A percentile compares a stretch with the other conserved stretches of the same genome.
Conservation (phyloP, 768 basidiomycete species). For the Mycena capillaripes region DNA sequence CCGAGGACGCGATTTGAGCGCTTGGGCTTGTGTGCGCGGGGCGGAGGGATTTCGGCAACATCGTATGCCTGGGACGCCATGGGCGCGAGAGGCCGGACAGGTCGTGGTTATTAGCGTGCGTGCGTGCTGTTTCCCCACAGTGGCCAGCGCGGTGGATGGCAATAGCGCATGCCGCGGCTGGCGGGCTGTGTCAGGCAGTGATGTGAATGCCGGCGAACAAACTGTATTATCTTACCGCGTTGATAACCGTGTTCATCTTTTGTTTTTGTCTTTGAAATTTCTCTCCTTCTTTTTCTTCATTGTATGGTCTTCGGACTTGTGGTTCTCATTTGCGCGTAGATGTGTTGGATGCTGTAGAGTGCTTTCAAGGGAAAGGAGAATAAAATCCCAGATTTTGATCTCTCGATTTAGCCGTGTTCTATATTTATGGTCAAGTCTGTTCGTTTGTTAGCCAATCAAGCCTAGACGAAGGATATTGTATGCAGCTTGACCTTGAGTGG, state of each 20-base stretch:
- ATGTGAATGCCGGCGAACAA: constrained; percentile 21
- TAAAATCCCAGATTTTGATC: no score
- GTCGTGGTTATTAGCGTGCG: neutral
- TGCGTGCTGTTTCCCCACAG: constrained; percentile 17
- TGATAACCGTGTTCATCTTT: constrained; percentile 14
- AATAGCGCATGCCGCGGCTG: constrained; percentile 17
- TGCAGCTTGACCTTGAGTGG: no score
- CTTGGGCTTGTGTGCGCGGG: constrained; percentile 41
- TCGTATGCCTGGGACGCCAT: constrained; percentile 30
- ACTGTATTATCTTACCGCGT: constrained; percentile 13
- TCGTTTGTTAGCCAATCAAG: no score
- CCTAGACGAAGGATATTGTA: no score
- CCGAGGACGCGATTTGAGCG: constrained; percentile 79
- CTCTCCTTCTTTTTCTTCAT: no score
- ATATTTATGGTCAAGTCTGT: no score
- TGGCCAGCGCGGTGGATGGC: constrained; percentile 19
- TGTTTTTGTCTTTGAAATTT: no score
- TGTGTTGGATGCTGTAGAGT: no score
- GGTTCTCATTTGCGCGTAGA: no score
- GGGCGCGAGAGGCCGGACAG: neutral
- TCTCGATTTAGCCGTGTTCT: no score
- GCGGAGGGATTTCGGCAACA: constrained; percentile 29
- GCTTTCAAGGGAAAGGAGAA: no score
- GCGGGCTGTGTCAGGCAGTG: constrained; percentile 27
- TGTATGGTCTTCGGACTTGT: no score